Evolutionary conservation across 2,329 filamentous ascomycete species (phyloP).

Genomic region (Fusarium paranaense): DNA sequence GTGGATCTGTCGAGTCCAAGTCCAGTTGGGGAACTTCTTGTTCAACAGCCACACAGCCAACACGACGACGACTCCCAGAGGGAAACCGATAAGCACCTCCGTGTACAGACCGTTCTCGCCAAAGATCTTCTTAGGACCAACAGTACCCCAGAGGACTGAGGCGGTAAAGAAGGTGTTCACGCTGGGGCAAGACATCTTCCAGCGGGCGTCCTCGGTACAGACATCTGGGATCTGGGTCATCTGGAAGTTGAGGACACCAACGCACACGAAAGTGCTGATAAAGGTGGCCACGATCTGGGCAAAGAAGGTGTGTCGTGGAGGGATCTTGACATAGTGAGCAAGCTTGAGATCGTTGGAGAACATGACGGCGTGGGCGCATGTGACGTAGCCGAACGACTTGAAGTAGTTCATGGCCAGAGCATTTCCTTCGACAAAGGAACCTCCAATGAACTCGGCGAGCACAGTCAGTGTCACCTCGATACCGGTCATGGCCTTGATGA

Average conservation of each 20-base stretch:
- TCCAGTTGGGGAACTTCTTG: conserved; percentile 48
- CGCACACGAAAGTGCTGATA: conserved; percentile 49
- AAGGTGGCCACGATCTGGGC: conserved; percentile 51
- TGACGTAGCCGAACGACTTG: conserved; percentile 55
- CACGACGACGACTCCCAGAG: conserved; percentile 51
- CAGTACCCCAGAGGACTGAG: conserved; percentile 55
- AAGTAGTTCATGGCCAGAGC: conserved; percentile 61
- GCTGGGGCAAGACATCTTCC: conserved; percentile 52
- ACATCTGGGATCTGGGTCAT: conserved; percentile 59
- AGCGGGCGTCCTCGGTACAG: conserved; percentile 60
- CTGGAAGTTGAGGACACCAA: conserved; percentile 53
- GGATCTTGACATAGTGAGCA: conserved; percentile 60
- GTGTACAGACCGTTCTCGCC: conserved; percentile 51
- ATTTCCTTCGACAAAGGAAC: conserved; percentile 55
- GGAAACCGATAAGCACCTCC: conserved; percentile 53
- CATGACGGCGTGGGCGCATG: conserved; percentile 50
- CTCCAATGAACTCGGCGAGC: conserved; percentile 60
- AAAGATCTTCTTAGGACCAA: conserved; percentile 54
- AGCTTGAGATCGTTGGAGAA: conserved; percentile 53
- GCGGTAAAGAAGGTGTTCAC: conserved; percentile 55
- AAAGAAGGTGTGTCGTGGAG: conserved; percentile 50
- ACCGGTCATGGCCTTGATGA: conserved; percentile 58
- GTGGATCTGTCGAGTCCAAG: conserved; percentile 54
- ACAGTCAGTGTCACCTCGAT: conserved; percentile 57
- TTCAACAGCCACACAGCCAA: conserved; percentile 51